These are phyloP conservation scores for Penicillium crustosum DNA, from an alignment of 2,329 filamentous ascomycete genomes.

Conservation along the genomic window DNA sequence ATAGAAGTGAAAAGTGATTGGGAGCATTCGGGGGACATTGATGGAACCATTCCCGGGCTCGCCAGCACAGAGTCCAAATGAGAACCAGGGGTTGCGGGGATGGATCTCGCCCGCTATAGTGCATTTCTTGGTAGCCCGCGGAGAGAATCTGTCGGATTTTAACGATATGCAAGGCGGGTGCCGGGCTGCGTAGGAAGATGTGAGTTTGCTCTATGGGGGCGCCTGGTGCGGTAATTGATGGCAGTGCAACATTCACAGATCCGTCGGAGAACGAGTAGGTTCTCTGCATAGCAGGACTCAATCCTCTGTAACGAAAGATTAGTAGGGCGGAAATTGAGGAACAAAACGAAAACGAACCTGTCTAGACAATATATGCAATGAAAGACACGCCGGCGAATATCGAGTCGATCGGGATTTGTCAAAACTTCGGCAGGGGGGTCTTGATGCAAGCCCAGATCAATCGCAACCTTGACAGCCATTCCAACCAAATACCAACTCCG, in stretches of 20 bases:
- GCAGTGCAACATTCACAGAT: slow-evolving; percentile 77
- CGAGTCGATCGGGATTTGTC: slow-evolving; percentile 67
- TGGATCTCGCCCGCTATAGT: slow-evolving; percentile 71
- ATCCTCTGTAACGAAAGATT: slow-evolving; percentile 57
- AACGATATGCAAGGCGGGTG: slow-evolving; percentile 75
- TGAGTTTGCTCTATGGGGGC: slow-evolving; percentile 41
- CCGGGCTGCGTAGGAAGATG: slow-evolving; percentile 59
- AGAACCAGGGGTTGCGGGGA: slow-evolving; percentile 62
- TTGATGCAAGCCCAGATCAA: slow-evolving; percentile 91
- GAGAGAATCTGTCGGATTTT: slow-evolving; percentile 84
- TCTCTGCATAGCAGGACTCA: slow-evolving; percentile 82
- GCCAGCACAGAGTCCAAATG: slow-evolving; percentile 42
- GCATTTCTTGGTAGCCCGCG: slow-evolving; percentile 83
- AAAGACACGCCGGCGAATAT: slow-evolving; percentile 79
- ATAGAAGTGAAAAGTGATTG: slow-evolving; percentile 68
- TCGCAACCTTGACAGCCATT: slow-evolving; percentile 79
- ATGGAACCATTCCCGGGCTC: slow-evolving; percentile 77
- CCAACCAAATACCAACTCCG: slow-evolving; percentile 93
- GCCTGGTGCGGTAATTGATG: slow-evolving; percentile 52
- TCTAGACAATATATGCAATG: slow-evolving; percentile 90
- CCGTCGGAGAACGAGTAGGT: slow-evolving; percentile 94
- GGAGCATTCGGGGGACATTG: slow-evolving; percentile 68
- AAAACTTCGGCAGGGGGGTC: slow-evolving; percentile 73
- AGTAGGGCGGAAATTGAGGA: slow-evolving; percentile 2
- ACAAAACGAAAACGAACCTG: slow-evolving; percentile 54